Evolutionary conservation across 495 filamentous ascomycete genomes (phyloP), one percentile per base, ranked within the genome.

Genomic region (Aspergillus diversus): DNA sequence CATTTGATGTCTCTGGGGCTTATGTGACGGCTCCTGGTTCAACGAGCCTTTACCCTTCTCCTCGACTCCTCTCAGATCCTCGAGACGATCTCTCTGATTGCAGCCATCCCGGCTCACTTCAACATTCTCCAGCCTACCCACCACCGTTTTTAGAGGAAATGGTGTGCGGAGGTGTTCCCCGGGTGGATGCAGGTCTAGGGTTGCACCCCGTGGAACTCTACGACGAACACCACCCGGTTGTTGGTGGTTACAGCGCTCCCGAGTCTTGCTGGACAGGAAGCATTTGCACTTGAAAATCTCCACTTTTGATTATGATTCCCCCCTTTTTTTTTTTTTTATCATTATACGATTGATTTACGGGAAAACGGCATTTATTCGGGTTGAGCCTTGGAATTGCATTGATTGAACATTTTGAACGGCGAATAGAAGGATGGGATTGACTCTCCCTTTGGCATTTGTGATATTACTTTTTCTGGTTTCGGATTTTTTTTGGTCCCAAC

Each of bases 11-110:
- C 17, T 59, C 66, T 50, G 69, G 70, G 33, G 57, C 69, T n/a
- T 81, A 76, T 51, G 67, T 73, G 48, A 73, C 77, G 31, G 70
- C 75, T 7, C 64, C 73, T 1, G 61, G 68, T 34, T 69, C 72
- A 5, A 72, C 77, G 50, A 65, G 65, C 11, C 63, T 78, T 13
- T 80, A 79, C 52, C 73, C 77, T 2, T 78, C 77, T 4, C 74
- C 77, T 5, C 72, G 71, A 15, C 60, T 72, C 32, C 74, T 75
- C 16, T 73, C 78, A 32, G 77, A 80, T 51, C 63, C 64, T 35
- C 70, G 73, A 6, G 74, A 77, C 1, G 69, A 71, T 13, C 50
- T 76, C 0, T 73, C 75, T 4, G 73, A 77, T 37, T 66, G 73
- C 34, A 66, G 69, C 39, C 69, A 77, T 47, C 33, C 65, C 13